Evolutionary conservation across 2,329 filamentous ascomycete species (phyloP).

Genomic region (Graphilbum ipis-grandicollis): DNA sequence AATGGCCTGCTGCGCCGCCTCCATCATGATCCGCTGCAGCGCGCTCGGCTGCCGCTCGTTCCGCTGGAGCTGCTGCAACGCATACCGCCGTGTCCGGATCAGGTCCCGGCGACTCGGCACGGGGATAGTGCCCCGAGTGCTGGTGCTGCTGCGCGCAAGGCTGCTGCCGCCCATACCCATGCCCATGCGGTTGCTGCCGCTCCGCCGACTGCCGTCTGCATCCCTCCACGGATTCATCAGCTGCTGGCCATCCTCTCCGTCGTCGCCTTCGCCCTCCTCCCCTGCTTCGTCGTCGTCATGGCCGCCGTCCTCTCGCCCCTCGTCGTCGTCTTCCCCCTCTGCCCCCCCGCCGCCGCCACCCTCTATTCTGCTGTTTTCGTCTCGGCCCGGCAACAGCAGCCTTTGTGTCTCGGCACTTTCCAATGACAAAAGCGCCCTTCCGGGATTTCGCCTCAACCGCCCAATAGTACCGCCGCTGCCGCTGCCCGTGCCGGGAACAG

Average conservation of each 20-base stretch:
- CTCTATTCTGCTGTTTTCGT: no score
- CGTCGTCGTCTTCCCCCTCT: no score
- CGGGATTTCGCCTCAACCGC: background rate
- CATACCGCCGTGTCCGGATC: no score
- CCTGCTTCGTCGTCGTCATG: slow-evolving; percentile 17
- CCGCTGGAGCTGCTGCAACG: background rate
- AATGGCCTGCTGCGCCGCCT: no score
- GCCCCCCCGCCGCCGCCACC: no score
- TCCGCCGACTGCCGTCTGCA: background rate
- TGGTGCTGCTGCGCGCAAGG: background rate
- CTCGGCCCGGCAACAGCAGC: no score
- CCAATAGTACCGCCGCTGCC: background rate
- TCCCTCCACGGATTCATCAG: background rate
- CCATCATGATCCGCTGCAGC: no score
- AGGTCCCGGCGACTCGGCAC: no score
- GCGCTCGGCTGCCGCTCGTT: background rate
- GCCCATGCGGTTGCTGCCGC: background rate
- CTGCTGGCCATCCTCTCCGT: background rate
- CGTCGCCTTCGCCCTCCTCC: slow-evolving; percentile 11
- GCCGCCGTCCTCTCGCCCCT: no score
- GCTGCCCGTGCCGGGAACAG: background rate
- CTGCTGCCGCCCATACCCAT: background rate
- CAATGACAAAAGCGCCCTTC: slow-evolving; percentile 17
- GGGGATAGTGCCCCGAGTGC: slow-evolving; percentile 11
- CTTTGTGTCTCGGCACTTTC: slow-evolving; percentile 4